Base-by-base conservation (phyloP, 257 asterid species). In the Thymus quinquecostatus region DNA sequence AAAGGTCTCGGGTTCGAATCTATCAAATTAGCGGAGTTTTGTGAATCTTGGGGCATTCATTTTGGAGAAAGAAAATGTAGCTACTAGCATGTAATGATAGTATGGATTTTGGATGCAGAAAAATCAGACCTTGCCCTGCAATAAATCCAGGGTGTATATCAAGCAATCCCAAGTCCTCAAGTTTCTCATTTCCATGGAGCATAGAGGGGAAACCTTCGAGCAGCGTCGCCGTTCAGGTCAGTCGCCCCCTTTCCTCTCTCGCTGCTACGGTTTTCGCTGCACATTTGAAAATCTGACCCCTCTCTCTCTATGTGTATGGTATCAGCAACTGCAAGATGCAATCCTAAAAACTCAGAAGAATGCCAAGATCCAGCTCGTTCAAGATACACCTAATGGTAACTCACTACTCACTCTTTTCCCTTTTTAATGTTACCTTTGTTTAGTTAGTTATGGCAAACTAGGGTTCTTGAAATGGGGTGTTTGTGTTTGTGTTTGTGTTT, bases 51-150 rank as follows among this genome's bases (percentile, higher is more conserved):
- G 6, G 8, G 8, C 10, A 43, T 61, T 65, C 33, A 0, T 38
- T 32, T 50, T 53, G 7, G 8, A 36, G 6, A 21, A 36, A 14
- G 12, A 44, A 29, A 11, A 14, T 64, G 63, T 66, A 13, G 21
- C 21, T 21, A 21, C 21, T 21, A 21, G 50, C 21, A 59, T 29
- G 32, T 61, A 14, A 6, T 38, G 3, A 21, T 21, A 21, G 21
- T 48, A 53, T 67, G 71, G 11, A 36, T n/a, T 63, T 40, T 30
- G 28, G 7, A 69, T 75, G 81, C 89, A 90, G 98, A 51, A 93
- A 91, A 85, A 89, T 93, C 70, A 82, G 98, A 68, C 75, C 92
- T 6, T 93, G 98, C 75, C 98, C 98, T 41, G 86, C 98, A 8
- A 83, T 93, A 27, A 93, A 93, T 72, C 98, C 98, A 28, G 82